Evolutionary conservation across 352 stramenopile genomes (phyloP), one percentile per base, ranked within the genome.

Genomic region (Pythium vanterpoolii): DNA sequence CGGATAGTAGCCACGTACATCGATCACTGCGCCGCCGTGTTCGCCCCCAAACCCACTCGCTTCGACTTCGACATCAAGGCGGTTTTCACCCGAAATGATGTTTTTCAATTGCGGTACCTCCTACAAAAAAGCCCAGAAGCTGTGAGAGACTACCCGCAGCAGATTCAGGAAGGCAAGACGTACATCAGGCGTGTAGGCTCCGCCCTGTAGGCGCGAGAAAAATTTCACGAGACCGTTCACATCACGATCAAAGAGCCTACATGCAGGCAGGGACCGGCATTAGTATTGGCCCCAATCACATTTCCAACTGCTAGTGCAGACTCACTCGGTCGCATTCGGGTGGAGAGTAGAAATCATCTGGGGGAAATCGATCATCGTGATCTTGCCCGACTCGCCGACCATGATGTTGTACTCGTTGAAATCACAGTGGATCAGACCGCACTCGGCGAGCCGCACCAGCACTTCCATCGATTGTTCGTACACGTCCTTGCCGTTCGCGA

Each of bases 361-460:
- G 13, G 98, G 98, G 73, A 99, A 99, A 88, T 99, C 98, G 77
- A 99, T 99, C 72, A 99, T 96, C 16, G 97, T 99, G 18, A 99
- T 89, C 71, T 96, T 87, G 51, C 89, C 79, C 36, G 75, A 69
- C 45, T 95, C 79, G 73, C 97, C 89, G 24, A 99, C 94, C 89
- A 99, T 98, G 48, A 99, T 87, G 77, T 99, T 99, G 78, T 99
- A 99, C 79, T 99, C 98, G 83, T 99, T 99, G 69, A 99, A 98
- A 76, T 99, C 98, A 70, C 98, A 99, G 79, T 99, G 98, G 16
- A 99, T 95, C 26, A 99, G 83, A 19, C 98, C 98, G 73, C 97
- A 97, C 58, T 96, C 75, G 10, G 97, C 97, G 40, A 99, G 77
- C n/a, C 93, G 84, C 39, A 97, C 79, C n/a, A 99, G 87, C 47